These are phyloP conservation scores for Escovopsis sp. DNA, from an alignment of 2,329 filamentous ascomycete species.

Conservation along the genomic window DNA sequence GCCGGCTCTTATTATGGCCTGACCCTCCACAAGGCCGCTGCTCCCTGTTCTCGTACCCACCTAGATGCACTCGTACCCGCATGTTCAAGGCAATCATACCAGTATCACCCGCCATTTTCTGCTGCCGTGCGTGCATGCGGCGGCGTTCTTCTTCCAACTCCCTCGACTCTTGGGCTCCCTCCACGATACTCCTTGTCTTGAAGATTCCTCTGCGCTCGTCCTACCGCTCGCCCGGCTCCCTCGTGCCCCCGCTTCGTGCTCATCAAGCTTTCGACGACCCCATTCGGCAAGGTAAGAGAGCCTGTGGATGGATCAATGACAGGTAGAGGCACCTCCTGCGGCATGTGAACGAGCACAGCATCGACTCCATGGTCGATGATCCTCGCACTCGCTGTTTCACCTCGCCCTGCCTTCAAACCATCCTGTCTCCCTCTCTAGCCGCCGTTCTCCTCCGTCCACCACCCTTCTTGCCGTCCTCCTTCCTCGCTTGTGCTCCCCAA, in stretches of 20 bases:
- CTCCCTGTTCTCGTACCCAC: constrained; percentile 2
- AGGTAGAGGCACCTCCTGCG: too few relatives aligned
- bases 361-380: too few relatives aligned
- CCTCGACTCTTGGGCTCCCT: neutral
- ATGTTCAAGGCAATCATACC: too few relatives aligned
- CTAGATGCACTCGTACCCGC: neutral
- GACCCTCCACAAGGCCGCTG: constrained; percentile 1
- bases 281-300: neutral
- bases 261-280: neutral
- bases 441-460: neutral
- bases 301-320: neutral
- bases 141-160: constrained; percentile 6
- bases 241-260: neutral
- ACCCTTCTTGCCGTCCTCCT: too few relatives aligned
- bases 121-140: constrained; percentile 1
- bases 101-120: too few relatives aligned
- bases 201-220: too few relatives aligned
- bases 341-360: too few relatives aligned
- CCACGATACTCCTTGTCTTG: constrained; percentile 3
- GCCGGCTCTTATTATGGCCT: constrained; percentile 6
- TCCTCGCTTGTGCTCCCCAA: neutral
- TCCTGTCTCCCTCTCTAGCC: neutral
- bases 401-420: neutral
- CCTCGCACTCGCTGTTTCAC: neutral
- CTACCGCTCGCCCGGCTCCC: neutral